A percentile compares a stretch with the other conserved stretches of the same genome.
These are phyloP conservation scores for Madurella mycetomatis DNA, from an alignment of 2,329 filamentous ascomycete species.

Conservation along the genomic window DNA sequence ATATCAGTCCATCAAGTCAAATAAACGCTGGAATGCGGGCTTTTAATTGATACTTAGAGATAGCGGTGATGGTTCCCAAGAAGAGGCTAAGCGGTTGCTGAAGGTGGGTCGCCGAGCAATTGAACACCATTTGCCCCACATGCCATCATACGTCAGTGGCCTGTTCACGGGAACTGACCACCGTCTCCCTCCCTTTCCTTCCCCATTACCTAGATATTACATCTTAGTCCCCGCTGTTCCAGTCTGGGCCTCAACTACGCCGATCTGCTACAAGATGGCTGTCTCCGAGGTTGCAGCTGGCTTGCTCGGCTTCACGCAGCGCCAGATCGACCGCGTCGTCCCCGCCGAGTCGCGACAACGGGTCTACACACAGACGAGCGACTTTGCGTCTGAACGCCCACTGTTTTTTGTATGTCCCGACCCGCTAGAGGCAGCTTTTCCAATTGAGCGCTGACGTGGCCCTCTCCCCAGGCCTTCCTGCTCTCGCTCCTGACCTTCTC, in stretches of 20 bases:
- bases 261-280: conserved; percentile 12
- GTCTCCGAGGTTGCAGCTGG: conserved; percentile 34
- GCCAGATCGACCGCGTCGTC: conserved; percentile 48
- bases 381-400: conserved; percentile 61
- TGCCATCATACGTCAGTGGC: neutral
- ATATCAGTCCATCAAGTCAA: too few species aligned
- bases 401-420: conserved; percentile 58
- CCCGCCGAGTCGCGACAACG: conserved; percentile 57
- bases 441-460: neutral
- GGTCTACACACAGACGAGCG: conserved; percentile 47
- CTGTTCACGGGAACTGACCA: neutral
- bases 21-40: too few species aligned
- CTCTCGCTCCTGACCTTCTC: conserved; percentile 60
- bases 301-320: conserved; percentile 39
- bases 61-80: too few species aligned
- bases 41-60: too few species aligned
- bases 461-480: conserved; percentile 57
- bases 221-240: neutral
- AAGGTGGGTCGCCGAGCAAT: neutral
- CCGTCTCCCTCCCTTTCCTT: neutral
- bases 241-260: neutral
- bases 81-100: too few species aligned
- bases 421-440: neutral
- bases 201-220: neutral
- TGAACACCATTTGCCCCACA: neutral